Conservation (phyloP, 148 eudicot genomes). For the Fagopyrum homotropicum region DNA sequence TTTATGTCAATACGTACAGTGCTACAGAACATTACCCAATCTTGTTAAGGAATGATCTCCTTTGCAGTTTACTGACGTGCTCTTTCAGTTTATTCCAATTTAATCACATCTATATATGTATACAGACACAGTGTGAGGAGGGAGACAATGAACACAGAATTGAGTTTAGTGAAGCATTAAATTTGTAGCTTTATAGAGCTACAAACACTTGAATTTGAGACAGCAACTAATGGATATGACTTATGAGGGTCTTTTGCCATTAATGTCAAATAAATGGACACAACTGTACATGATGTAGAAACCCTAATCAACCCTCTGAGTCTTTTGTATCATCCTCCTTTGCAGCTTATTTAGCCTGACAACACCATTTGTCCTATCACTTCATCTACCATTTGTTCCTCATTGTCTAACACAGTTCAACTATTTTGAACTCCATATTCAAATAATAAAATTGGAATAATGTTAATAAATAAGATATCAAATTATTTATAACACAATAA, state of each 20-base stretch:
- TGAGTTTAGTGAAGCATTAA: background rate
- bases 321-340: too few relatives aligned
- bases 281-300: background rate
- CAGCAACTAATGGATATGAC: background rate
- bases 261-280: background rate
- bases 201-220: background rate
- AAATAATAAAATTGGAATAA: too few relatives aligned
- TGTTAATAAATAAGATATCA: too few relatives aligned
- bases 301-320: background rate
- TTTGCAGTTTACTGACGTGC: background rate
- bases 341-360: too few relatives aligned
- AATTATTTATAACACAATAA: too few relatives aligned
- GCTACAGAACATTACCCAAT: background rate
- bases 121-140: background rate
- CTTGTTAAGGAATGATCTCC: background rate
- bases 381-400: too few relatives aligned
- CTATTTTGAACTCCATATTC: too few relatives aligned
- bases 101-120: background rate
- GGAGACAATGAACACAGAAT: conserved; percentile 2
- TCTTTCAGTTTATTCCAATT: background rate
- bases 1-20: background rate
- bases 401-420: too few relatives aligned
- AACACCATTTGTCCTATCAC: too few relatives aligned
- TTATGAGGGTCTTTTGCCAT: background rate
- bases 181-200: background rate